Conservation (phyloP, 345 rosid genomes). For the Lenwebbia sp. region DNA sequence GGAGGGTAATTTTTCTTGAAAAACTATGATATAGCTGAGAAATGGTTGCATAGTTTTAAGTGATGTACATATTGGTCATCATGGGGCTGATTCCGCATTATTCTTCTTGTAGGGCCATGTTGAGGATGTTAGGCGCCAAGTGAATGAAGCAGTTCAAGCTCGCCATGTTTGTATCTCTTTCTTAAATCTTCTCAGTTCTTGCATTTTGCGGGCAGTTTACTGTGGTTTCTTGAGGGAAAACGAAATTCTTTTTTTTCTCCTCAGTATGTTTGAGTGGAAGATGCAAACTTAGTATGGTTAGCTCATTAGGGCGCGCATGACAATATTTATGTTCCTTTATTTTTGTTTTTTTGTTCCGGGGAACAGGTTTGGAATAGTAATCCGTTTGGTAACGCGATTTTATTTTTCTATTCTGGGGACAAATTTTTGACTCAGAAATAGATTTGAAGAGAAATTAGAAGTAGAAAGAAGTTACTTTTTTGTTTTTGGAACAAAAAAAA, state of each 20-base stretch:
- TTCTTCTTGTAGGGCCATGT: constrained; percentile 56
- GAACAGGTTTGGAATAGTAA: no score
- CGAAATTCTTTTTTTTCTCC: neutral
- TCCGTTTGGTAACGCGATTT: no score
- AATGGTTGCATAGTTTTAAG: neutral
- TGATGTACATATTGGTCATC: neutral
- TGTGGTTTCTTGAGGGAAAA: neutral
- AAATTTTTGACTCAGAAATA: no score
- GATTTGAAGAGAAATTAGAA: no score
- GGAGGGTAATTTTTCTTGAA: neutral
- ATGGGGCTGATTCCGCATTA: neutral
- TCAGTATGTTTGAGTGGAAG: neutral
- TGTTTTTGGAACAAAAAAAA: no score
- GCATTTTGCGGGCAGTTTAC: neutral
- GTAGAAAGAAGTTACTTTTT: no score
- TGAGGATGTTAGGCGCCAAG: constrained; percentile 85
- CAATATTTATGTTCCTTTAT: no score
- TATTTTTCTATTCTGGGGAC: no score
- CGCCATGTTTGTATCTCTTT: constrained; percentile 51
- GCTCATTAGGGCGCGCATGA: no score
- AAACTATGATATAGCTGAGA: neutral
- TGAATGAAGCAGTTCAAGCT: constrained; percentile 73
- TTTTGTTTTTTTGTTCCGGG: no score
- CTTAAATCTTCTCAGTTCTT: neutral
- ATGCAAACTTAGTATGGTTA: neutral